Base-by-base conservation (phyloP, 1,139 yeast species). In the Hyphopichia pseudoburtonii region DNA sequence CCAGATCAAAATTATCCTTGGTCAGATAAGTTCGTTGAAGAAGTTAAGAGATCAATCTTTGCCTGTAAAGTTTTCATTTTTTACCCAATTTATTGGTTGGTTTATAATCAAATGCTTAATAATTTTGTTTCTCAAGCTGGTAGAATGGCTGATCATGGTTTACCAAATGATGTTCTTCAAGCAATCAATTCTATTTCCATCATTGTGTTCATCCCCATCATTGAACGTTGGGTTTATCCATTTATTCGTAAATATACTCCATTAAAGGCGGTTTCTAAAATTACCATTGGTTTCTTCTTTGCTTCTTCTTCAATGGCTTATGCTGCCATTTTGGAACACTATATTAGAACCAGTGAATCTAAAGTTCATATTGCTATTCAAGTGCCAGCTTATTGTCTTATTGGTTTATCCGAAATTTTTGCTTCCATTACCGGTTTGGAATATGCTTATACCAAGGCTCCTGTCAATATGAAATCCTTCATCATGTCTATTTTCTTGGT, bases 281-380 rank as follows among this genome's bases (percentile, higher is more conserved):
- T 89, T 48, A 71, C 76, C 54, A 68, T 71, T 46, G 96, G 97
- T 10, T 88, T 88, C 67, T 61, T 82, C 60, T 70, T 86, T 41
- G 89, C 83, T 37, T 62, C 89, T 5, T 52, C 73, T 30, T 76
- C 95, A 28, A 84, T 86, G 82, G 76, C 80, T 25, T 80, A 84
- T 55, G 94, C 95, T 38, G 92, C 95, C 12, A 81, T 86, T 30
- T 73, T 86, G 47, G 96, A 89, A 65, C 78, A 80, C 55, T 70
- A 68, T 54, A 81, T 89, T 45, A 88, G 88, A 66, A 57, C 64
- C 34, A 70, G 86, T 6, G 88, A 88, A 17, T 92, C 94, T 56
- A 60, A 65, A 32, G 62, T 80, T 38, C 83, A 80, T 54, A 78
- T 81, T 45, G 84, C 83, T 34, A 60, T 78, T 33, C 86, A 80